Conservation (phyloP, 2,329 filamentous ascomycete species). For the Seiridium cupressi region DNA sequence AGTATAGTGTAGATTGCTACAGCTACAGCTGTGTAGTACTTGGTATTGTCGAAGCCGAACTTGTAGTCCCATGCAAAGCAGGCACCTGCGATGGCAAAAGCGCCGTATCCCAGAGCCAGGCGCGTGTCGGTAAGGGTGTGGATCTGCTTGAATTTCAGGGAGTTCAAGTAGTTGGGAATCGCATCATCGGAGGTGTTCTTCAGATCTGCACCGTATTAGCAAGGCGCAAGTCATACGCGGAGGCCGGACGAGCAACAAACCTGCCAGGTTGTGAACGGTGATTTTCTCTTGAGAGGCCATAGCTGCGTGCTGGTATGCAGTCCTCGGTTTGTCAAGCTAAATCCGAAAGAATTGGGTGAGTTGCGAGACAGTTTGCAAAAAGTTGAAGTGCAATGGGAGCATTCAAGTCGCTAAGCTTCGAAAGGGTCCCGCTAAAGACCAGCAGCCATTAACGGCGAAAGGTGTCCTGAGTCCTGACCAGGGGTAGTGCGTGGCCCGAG, state of each 20-base stretch:
- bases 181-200: conserved; percentile 97
- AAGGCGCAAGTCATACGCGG: not conserved
- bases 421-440: not conserved
- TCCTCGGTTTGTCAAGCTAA: not conserved
- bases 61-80: conserved; percentile 93
- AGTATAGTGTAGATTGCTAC: conserved; percentile 77
- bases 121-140: conserved; percentile 80
- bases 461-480: conserved; percentile 7
- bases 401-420: not conserved
- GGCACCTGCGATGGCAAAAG: conserved; percentile 75
- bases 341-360: not conserved
- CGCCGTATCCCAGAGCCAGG: conserved; percentile 77
- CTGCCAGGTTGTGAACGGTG: conserved; percentile 65
- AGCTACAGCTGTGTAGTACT: conserved; percentile 75
- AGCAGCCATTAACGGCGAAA: not conserved
- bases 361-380: not conserved
- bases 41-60: conserved; percentile 83
- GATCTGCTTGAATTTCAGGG: conserved; percentile 78
- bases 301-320: not conserved
- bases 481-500: conserved; percentile 1
- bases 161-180: conserved; percentile 88
- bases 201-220: conserved; percentile 61
- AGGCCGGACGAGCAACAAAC: conserved; percentile 34
- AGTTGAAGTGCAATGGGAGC: not conserved
- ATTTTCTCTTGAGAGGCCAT: conserved; percentile 57